These are phyloP conservation scores for Pleurotus citrinopileatus DNA, from an alignment of 768 basidiomycete genomes.

Conservation along the genomic window DNA sequence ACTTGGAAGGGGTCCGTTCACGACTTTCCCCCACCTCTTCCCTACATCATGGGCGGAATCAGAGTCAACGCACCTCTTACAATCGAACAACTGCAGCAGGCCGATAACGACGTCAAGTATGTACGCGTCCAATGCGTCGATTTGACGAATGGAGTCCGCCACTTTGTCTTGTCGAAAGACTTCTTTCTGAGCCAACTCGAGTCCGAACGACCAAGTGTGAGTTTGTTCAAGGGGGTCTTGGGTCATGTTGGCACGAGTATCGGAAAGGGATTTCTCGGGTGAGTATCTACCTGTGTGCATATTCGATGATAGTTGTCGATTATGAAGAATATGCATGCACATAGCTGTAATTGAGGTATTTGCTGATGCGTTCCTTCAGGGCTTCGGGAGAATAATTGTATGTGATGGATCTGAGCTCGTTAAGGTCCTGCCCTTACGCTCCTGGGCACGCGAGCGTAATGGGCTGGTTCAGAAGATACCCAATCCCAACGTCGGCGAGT, in stretches of 20 bases:
- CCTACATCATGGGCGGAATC: not conserved
- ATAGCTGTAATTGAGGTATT: not conserved
- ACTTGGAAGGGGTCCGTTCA: too few species aligned
- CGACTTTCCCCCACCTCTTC: too few species aligned
- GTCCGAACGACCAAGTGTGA: conserved; percentile 36
- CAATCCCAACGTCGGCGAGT: conserved; percentile 15
- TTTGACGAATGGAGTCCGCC: conserved; percentile 36
- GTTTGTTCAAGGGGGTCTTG: conserved; percentile 26
- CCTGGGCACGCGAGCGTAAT: conserved; percentile 40
- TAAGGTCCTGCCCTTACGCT: conserved; percentile 37
- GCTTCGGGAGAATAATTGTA: conserved; percentile 38
- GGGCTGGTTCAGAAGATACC: conserved; percentile 41
- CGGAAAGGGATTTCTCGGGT: conserved; percentile 33
- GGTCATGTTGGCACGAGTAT: conserved; percentile 30
- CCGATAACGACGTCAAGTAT: conserved; percentile 18
- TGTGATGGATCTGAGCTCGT: conserved; percentile 34
- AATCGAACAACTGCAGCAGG: not conserved
- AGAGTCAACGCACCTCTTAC: too few species aligned
- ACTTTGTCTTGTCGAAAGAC: conserved; percentile 36
- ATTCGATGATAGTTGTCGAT: too few species aligned
- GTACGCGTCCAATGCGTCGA: conserved; percentile 52
- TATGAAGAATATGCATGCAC: not conserved
- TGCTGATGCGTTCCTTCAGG: not conserved
- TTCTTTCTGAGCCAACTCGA: conserved; percentile 36
- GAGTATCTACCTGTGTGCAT: too few species aligned